Evolutionary conservation across 2,329 filamentous ascomycete genomes (phyloP).

Genomic region (Cladorrhinum sp.): DNA sequence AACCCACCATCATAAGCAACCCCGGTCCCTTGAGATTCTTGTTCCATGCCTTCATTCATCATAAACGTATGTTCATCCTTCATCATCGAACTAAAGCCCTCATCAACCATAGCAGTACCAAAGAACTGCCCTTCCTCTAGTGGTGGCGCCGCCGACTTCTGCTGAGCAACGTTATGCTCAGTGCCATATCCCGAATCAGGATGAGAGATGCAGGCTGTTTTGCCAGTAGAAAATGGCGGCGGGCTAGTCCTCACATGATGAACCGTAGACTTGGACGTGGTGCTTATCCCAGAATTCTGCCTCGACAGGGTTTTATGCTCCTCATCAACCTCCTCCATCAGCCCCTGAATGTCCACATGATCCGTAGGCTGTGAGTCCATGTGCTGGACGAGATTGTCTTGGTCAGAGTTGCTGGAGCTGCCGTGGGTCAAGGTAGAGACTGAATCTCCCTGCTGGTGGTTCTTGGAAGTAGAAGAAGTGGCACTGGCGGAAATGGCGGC

Average conservation of each 20-base stretch:
- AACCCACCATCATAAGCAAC: neutral
- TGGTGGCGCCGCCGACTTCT: neutral
- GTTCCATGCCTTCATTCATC: neutral
- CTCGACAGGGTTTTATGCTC: slow-evolving; percentile 23
- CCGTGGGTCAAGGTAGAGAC: neutral
- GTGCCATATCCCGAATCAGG: slow-evolving; percentile 27
- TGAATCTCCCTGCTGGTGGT: neutral
- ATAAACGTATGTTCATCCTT: slow-evolving; percentile 6
- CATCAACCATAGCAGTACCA: neutral
- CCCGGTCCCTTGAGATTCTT: neutral
- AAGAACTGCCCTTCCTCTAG: neutral
- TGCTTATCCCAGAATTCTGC: slow-evolving; percentile 26
- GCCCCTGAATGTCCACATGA: slow-evolving; percentile 22
- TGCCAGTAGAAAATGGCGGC: slow-evolving; percentile 11
- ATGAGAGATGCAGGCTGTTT: neutral
- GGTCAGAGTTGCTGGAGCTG: slow-evolving; percentile 11
- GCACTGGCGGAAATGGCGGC: slow-evolving; percentile 2
- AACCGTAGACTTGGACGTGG: slow-evolving; percentile 27
- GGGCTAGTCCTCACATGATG: slow-evolving; percentile 30
- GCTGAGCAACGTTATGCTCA: neutral
- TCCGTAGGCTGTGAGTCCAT: slow-evolving; percentile 31
- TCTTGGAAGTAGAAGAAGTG: neutral
- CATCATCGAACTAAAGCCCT: neutral
- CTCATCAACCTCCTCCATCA: slow-evolving; percentile 29
- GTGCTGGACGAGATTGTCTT: slow-evolving; percentile 28